phyloP scores from a whole-genome alignment of 2,329 filamentous ascomycete genomes.

The Paecilomyces variotii region DNA sequence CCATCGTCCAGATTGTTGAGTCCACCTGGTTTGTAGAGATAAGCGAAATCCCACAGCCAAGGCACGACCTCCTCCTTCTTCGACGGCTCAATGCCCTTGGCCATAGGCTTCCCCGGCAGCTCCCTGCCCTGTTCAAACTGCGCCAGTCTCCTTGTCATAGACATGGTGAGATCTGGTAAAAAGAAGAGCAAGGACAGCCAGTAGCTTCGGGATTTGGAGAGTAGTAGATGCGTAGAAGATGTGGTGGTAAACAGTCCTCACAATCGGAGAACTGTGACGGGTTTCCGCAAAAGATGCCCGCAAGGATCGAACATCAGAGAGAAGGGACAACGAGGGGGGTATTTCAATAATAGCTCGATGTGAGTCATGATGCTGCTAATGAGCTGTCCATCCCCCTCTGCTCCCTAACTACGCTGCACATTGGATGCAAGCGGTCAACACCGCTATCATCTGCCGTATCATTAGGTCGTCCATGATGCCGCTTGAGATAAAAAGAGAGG shows the following conservation, averaged over 20 bases:
- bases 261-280: not conserved
- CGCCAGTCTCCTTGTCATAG: not conserved
- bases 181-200: not conserved
- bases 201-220: not conserved
- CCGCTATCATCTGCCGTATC: not conserved
- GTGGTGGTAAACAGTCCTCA: not conserved
- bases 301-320: not conserved
- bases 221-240: not conserved
- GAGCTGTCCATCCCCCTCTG: not conserved
- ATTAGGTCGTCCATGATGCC: not conserved
- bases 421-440: not conserved
- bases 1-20: not conserved
- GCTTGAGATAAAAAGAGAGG: not conserved
- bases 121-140: not conserved
- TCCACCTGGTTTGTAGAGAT: not conserved
- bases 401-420: not conserved
- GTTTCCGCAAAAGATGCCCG: not conserved
- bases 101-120: not conserved
- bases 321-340: not conserved
- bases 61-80: not conserved
- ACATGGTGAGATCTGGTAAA: not conserved
- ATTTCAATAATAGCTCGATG: not conserved
- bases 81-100: not conserved
- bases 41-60: not conserved
- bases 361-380: not conserved